phyloP scores from a whole-genome alignment of 2,329 filamentous ascomycete genomes.

The Bipolaris zeicola region DNA sequence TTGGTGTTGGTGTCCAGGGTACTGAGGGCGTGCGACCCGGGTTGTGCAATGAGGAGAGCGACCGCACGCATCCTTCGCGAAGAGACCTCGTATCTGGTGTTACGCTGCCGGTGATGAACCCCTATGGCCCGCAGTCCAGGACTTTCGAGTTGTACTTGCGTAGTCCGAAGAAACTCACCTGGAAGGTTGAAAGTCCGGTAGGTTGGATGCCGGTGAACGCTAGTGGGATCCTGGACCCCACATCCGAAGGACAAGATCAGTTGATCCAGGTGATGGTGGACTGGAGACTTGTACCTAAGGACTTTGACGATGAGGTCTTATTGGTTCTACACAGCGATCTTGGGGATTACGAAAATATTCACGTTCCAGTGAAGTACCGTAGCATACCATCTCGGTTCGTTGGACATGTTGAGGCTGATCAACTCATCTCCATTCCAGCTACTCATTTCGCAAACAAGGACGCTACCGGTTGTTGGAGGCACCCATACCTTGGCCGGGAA shows the following conservation, averaged over 20 bases:
- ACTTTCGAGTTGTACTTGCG: neutral
- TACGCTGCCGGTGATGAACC: neutral
- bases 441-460: neutral
- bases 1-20: neutral
- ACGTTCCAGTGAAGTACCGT: neutral
- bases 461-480: neutral
- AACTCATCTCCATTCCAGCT: neutral
- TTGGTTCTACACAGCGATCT: neutral
- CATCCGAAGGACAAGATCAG: neutral
- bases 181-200: neutral
- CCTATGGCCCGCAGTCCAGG: neutral
- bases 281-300: neutral
- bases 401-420: neutral
- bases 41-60: conserved; percentile 24
- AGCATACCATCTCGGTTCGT: neutral
- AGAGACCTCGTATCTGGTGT: neutral
- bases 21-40: neutral
- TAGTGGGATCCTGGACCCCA: neutral
- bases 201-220: neutral
- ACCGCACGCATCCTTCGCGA: conserved; percentile 34
- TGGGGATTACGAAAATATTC: neutral
- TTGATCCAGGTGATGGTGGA: neutral
- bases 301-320: neutral
- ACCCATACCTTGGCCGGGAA: neutral
- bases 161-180: neutral